phyloP scores from a whole-genome alignment of 352 stramenopile species.

The Globisporangium orthogonon region DNA sequence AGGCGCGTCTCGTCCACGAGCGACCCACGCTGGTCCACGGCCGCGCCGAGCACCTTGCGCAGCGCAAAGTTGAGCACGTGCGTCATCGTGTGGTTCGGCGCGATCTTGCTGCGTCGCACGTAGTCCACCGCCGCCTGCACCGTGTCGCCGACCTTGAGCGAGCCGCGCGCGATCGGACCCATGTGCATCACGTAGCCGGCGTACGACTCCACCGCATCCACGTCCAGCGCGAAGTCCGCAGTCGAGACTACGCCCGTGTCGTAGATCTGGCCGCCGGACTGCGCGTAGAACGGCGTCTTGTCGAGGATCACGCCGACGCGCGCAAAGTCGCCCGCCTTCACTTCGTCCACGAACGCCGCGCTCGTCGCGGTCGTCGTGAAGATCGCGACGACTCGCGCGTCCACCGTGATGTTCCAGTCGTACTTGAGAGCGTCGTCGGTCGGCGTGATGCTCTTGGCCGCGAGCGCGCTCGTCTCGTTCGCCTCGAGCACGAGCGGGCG shows the following conservation, averaged over 20 bases:
- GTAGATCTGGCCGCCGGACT: slow-evolving; percentile 95
- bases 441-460: slow-evolving; percentile 62
- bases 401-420: slow-evolving; percentile 80
- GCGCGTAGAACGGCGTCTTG: slow-evolving; percentile 97
- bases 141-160: slow-evolving; percentile 79
- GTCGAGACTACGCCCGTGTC: slow-evolving; percentile 86
- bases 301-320: slow-evolving; percentile 96
- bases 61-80: slow-evolving; percentile 98
- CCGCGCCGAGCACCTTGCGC: slow-evolving; percentile 91
- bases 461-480: slow-evolving; percentile 91
- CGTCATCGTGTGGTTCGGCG: slow-evolving; percentile 99
- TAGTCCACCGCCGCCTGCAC: slow-evolving; percentile 95
- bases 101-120: slow-evolving; percentile 86
- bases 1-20: slow-evolving; percentile 96
- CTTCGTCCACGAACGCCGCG: slow-evolving; percentile 76
- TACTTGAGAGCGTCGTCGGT: slow-evolving; percentile 96
- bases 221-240: slow-evolving; percentile 43
- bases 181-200: slow-evolving; percentile 96
- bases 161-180: slow-evolving; percentile 61
- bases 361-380: slow-evolving; percentile 91
- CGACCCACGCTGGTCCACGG: slow-evolving; percentile 96
- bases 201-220: slow-evolving; percentile 94
- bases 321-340: slow-evolving; percentile 73
- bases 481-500: slow-evolving; percentile 91
- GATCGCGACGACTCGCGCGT: slow-evolving; percentile 88